Evolutionary conservation across 306 rosid species (phyloP), one percentile per base, ranked within the genome.

Genomic region (Dryas octopetala): DNA sequence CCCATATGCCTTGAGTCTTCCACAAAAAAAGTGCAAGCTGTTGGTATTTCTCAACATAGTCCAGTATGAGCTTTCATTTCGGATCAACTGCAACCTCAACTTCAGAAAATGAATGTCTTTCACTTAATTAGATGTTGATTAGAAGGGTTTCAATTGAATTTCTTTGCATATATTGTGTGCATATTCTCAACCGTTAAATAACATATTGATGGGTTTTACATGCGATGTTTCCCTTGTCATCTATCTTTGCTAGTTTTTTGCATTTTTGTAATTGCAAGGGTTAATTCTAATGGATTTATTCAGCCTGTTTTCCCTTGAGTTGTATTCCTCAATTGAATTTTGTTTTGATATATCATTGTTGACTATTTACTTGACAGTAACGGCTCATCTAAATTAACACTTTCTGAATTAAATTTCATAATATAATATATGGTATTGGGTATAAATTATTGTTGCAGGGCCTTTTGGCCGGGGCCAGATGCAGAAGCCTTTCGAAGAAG

Each of bases 401-500:
- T 28, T 62, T 44, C 8, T 44, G 11, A 16, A 57, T 13, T 45
- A 28, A 61, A 1, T 3, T 63, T 4, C 16, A 19, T n/a, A 17
- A 48, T 73, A 19, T 6, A 45, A 6, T n/a, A 5, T 28, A 38
- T 4, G 17, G 26, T 59, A 23, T 9, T 5, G 51, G 9, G 16
- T 38, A n/a, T 12, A 16, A 53, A 26, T 19, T 16, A 2, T 71
- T 55, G 75, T 6, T 82, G 79, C 89, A 95, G 99, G 98, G 77
- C 82, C 92, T 77, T 95, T 95, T 67, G 98, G 97, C 62, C 97
- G 96, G 54, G 97, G 97, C 62, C 99, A 92, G 88, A 95, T 95
- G 99, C 97, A 95, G 88, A 95, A 92, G 83, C 93, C 99, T 49
- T 95, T 95, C 64, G 99, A 95, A 81, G 97, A 95, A 66, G 93